These are phyloP conservation scores for Dactylorhiza incarnata DNA, from an alignment of 106 monocot species.

Conservation along the genomic window DNA sequence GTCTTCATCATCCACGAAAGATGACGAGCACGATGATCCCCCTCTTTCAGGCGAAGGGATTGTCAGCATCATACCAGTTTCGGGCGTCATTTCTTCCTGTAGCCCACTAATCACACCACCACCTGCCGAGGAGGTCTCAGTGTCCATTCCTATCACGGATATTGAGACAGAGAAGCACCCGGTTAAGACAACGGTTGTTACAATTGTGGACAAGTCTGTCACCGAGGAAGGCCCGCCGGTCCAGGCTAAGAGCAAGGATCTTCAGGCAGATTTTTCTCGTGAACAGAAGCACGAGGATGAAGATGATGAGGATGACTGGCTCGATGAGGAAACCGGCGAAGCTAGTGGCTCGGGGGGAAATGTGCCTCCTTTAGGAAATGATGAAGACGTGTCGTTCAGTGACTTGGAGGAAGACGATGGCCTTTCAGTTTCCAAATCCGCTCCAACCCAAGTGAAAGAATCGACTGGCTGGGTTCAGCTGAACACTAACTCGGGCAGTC, in stretches of 20 bases:
- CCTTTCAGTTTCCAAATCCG: not conserved
- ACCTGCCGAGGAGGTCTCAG: not conserved
- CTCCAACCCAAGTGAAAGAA: not conserved
- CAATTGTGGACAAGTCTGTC: slow-evolving; percentile 26
- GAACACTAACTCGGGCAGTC: not conserved
- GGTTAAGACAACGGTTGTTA: slow-evolving; percentile 11
- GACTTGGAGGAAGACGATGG: slow-evolving; percentile 35
- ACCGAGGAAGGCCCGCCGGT: slow-evolving; percentile 16
- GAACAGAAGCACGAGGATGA: not conserved
- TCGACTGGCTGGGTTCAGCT: slow-evolving; percentile 18
- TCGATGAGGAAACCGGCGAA: slow-evolving; percentile 16
- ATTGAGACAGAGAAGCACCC: slow-evolving; percentile 24
- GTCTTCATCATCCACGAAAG: not conserved
- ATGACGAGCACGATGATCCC: not conserved
- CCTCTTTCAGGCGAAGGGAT: slow-evolving; percentile 1
- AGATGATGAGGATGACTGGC: slow-evolving; percentile 23
- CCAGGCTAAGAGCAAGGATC: slow-evolving; percentile 11
- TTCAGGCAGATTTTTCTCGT: not conserved
- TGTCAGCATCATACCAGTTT: not conserved
- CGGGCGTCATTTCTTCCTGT: not conserved
- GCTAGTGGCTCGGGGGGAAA: not conserved
- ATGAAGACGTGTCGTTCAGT: slow-evolving; percentile 41
- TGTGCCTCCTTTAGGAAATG: slow-evolving; percentile 12
- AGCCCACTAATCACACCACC: not conserved
- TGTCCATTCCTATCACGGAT: slow-evolving; percentile 8